Percentiles rank a stretch among this genome's conserved stretches.
Evolutionary conservation across 2,329 filamentous ascomycete species (phyloP).

Genomic region (Chaetomiaceae sp.): DNA sequence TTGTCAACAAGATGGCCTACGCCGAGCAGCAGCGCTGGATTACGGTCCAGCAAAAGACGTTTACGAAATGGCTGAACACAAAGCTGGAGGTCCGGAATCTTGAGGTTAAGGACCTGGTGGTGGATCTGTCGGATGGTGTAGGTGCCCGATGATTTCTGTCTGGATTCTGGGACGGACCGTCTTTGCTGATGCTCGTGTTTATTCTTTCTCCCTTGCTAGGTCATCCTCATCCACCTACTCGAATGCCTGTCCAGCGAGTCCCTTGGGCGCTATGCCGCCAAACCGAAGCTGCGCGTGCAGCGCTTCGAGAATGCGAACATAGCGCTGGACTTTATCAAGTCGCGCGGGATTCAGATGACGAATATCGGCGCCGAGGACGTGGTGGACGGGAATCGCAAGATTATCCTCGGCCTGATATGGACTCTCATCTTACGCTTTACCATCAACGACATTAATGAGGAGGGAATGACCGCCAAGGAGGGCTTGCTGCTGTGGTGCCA

Average conservation of each 20-base stretch:
- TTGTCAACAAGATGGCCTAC: slow-evolving; percentile 57
- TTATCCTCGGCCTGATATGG: slow-evolving; percentile 96
- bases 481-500: slow-evolving; percentile 95
- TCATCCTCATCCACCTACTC: slow-evolving; percentile 92
- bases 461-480: slow-evolving; percentile 96
- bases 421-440: slow-evolving; percentile 96
- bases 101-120: slow-evolving; percentile 80
- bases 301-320: slow-evolving; percentile 98
- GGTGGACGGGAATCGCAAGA: slow-evolving; percentile 95
- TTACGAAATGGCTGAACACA: slow-evolving; percentile 99
- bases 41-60: slow-evolving; percentile 94
- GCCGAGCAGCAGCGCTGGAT: slow-evolving; percentile 64
- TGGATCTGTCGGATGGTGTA: slow-evolving; percentile 90
- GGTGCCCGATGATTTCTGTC: slow-evolving; percentile 36
- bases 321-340: slow-evolving; percentile 83
- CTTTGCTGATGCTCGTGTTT: neutral
- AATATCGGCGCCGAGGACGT: slow-evolving; percentile 99
- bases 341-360: slow-evolving; percentile 87
- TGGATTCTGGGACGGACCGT: neutral
- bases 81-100: slow-evolving; percentile 78
- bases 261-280: slow-evolving; percentile 92
- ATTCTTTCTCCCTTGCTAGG: slow-evolving; percentile 44
- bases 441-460: slow-evolving; percentile 97
- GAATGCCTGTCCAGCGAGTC: slow-evolving; percentile 94
- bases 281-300: slow-evolving; percentile 93